Evolutionary conservation across 768 basidiomycete genomes (phyloP).

Genomic region (Lactarius hatsudake): DNA sequence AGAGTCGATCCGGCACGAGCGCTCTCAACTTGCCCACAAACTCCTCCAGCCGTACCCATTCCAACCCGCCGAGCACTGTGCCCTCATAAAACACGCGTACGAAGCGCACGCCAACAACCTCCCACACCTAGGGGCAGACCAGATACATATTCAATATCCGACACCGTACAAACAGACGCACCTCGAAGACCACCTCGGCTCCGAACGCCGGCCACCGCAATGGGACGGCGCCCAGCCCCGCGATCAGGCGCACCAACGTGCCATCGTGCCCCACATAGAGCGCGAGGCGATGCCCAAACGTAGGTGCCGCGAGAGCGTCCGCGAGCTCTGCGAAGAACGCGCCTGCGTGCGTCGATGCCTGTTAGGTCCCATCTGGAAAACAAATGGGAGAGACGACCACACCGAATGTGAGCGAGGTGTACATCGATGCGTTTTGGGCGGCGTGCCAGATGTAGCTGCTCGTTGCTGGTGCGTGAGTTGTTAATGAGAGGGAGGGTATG

Average conservation of each 20-base stretch:
- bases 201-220: constrained; percentile 50
- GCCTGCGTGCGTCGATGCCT: constrained; percentile 31
- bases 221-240: constrained; percentile 38
- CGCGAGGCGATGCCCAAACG: constrained; percentile 38
- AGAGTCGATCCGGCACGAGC: constrained; percentile 38
- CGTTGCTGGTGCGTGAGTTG: neutral
- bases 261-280: constrained; percentile 51
- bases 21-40: constrained; percentile 37
- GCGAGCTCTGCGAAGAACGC: constrained; percentile 47
- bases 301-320: constrained; percentile 35
- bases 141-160: neutral
- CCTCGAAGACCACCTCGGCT: constrained; percentile 48
- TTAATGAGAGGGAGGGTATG: neutral
- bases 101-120: constrained; percentile 31
- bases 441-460: constrained; percentile 49
- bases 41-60: constrained; percentile 37
- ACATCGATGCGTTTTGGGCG: constrained; percentile 43
- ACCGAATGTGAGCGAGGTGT: constrained; percentile 48
- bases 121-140: constrained; percentile 41
- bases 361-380: neutral
- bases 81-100: constrained; percentile 48
- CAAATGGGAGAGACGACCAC: neutral
- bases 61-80: constrained; percentile 37
- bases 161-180: constrained; percentile 19
- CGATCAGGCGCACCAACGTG: constrained; percentile 41